Conservation (phyloP, 2,329 filamentous ascomycete species). For the Aureobasidium sp. region DNA sequence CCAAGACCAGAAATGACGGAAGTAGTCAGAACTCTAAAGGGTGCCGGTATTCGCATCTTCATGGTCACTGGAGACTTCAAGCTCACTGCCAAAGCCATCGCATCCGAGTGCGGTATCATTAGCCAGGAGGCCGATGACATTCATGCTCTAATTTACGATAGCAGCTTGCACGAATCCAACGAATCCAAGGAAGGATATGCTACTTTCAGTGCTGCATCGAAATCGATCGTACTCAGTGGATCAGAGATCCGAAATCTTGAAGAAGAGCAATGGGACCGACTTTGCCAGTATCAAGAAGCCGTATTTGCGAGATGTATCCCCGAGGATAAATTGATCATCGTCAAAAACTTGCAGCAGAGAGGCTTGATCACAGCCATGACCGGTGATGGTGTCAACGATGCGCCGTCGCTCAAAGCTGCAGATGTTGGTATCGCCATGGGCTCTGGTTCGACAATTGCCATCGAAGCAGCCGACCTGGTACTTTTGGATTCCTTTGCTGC, state of each 20-base stretch:
- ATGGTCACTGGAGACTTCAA: conserved; percentile 79
- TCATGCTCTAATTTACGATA: conserved; percentile 28
- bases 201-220: conserved; percentile 12
- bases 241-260: conserved; percentile 58
- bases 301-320: conserved; percentile 70
- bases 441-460: conserved; percentile 51
- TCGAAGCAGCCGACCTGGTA: conserved; percentile 55
- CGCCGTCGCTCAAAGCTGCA: conserved; percentile 49
- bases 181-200: neutral
- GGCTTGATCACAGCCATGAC: conserved; percentile 49
- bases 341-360: conserved; percentile 61
- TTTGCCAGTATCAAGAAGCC: conserved; percentile 60
- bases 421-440: conserved; percentile 53
- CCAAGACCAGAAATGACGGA: conserved; percentile 51
- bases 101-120: conserved; percentile 63
- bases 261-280: conserved; percentile 59
- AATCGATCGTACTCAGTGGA: conserved; percentile 56
- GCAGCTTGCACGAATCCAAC: neutral
- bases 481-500: conserved; percentile 61
- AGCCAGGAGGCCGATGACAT: conserved; percentile 49
- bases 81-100: conserved; percentile 65
- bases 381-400: conserved; percentile 42
- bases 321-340: conserved; percentile 71
- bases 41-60: conserved; percentile 65
- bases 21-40: conserved; percentile 53